Evolutionary conservation across 306 rosid species (phyloP).

Genomic region (Alnus rubra): DNA sequence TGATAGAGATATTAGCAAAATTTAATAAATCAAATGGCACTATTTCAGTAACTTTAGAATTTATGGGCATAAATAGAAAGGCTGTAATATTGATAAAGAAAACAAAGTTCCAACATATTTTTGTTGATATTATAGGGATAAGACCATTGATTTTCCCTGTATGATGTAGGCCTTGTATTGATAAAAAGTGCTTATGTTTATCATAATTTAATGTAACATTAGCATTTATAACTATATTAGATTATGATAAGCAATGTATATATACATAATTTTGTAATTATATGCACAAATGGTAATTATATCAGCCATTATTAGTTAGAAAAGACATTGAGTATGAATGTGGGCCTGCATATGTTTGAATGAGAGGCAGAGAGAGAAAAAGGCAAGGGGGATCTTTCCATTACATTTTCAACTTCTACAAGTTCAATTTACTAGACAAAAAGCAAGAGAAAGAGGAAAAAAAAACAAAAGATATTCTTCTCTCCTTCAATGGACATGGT

Average conservation of each 20-base stretch:
- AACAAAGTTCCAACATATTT: too few relatives aligned
- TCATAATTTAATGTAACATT: neutral
- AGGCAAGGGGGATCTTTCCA: neutral
- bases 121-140: too few relatives aligned
- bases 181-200: conserved; percentile 3
- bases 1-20: too few relatives aligned
- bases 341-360: neutral
- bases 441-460: neutral
- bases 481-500: neutral
- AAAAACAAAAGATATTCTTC: neutral
- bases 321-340: conserved; percentile 13
- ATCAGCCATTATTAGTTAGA: neutral
- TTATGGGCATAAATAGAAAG: too few relatives aligned
- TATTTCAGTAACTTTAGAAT: too few relatives aligned
- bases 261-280: conserved; percentile 17
- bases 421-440: neutral
- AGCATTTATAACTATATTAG: neutral
- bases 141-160: conserved; percentile 2
- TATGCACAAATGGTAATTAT: conserved; percentile 18
- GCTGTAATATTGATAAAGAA: too few relatives aligned
- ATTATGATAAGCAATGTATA: conserved; percentile 5
- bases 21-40: too few relatives aligned
- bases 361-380: neutral
- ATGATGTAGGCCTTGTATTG: neutral
- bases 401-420: neutral